Conservation (phyloP, 2,329 filamentous ascomycete species). For the Aspergillus japonicus region DNA sequence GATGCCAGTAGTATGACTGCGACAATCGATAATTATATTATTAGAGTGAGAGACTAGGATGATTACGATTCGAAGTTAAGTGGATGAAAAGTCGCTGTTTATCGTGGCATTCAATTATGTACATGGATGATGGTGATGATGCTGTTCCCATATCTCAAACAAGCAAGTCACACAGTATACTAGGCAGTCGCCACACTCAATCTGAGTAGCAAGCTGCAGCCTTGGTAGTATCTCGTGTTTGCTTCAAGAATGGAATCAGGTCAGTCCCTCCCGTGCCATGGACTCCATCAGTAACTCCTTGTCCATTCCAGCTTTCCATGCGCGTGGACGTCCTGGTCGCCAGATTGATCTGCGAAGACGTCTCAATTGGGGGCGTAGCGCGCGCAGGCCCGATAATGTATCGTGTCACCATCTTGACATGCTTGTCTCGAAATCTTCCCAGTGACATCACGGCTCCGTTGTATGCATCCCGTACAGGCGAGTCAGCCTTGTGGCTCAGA, state of each 20-base stretch:
- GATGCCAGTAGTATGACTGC: too few relatives aligned
- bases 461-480: constrained; percentile 44
- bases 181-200: not conserved
- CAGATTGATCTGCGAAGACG: constrained; percentile 37
- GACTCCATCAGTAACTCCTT: constrained; percentile 38
- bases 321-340: constrained; percentile 47
- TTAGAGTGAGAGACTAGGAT: too few relatives aligned
- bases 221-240: constrained; percentile 53
- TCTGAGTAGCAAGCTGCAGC: constrained; percentile 36
- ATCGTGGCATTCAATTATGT: not conserved
- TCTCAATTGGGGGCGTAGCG: constrained; percentile 15
- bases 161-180: not conserved
- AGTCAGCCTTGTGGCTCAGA: constrained; percentile 32
- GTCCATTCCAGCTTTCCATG: constrained; percentile 26
- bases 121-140: not conserved
- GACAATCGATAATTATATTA: too few relatives aligned
- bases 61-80: too few relatives aligned
- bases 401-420: constrained; percentile 54
- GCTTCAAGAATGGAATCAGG: constrained; percentile 54
- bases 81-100: not conserved
- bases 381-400: constrained; percentile 52
- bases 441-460: constrained; percentile 48
- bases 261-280: constrained; percentile 54
- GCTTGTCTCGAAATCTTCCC: constrained; percentile 50
- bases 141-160: not conserved